phyloP scores from a whole-genome alignment of 345 rosid species.

The Salix koriyanagi region DNA sequence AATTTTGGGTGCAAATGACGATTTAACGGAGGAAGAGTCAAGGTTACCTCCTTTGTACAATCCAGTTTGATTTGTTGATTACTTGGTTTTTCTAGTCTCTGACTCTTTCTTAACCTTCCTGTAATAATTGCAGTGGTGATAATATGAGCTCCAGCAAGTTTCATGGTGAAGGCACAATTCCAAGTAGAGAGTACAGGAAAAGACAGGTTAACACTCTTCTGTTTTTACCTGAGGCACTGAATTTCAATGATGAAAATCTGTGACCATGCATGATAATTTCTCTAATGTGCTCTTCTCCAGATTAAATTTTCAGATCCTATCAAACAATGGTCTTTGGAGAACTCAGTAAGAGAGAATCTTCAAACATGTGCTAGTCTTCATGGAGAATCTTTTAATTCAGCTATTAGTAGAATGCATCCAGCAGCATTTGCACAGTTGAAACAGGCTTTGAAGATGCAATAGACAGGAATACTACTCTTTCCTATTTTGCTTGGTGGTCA shows the following conservation, averaged over 20 bases:
- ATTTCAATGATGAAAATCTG: not conserved
- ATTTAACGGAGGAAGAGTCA: slow-evolving; percentile 68
- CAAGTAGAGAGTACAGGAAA: slow-evolving; percentile 72
- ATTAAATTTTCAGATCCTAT: slow-evolving; percentile 78
- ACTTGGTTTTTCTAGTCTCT: not conserved
- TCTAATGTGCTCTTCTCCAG: slow-evolving; percentile 28
- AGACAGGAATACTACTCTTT: slow-evolving; percentile 5
- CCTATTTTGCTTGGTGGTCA: not conserved
- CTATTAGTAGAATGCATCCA: slow-evolving; percentile 77
- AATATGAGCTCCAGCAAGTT: slow-evolving; percentile 56
- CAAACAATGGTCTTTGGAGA: slow-evolving; percentile 72
- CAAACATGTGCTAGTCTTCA: slow-evolving; percentile 79
- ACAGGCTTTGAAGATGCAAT: slow-evolving; percentile 82
- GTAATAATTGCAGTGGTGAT: slow-evolving; percentile 49
- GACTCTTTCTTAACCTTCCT: not conserved
- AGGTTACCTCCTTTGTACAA: slow-evolving; percentile 38
- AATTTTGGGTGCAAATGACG: slow-evolving; percentile 71
- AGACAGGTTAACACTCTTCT: slow-evolving; percentile 57
- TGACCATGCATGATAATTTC: not conserved
- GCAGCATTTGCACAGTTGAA: slow-evolving; percentile 79
- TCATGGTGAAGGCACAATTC: slow-evolving; percentile 55
- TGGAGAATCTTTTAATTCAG: slow-evolving; percentile 77
- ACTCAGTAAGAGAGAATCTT: slow-evolving; percentile 74
- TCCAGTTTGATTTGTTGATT: not conserved
- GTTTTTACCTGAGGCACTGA: not conserved